phyloP scores from a whole-genome alignment of 768 basidiomycete species.

The Cubamyces sp. region DNA sequence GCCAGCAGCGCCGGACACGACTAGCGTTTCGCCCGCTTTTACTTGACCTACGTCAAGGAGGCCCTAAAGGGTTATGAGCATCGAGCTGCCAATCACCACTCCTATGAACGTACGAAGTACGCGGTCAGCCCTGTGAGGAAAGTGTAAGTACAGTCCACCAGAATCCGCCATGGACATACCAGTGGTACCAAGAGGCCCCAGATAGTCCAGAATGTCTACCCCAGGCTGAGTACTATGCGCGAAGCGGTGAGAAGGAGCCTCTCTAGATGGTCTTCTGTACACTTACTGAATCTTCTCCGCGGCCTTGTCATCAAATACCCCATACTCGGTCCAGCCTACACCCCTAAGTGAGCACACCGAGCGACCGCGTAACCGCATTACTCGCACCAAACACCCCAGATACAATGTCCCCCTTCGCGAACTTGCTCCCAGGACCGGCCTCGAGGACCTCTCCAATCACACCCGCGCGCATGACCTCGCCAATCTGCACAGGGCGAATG shows the following conservation, averaged over 20 bases:
- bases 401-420: conserved; percentile 73
- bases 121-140: conserved; percentile 74
- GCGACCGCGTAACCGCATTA: background rate
- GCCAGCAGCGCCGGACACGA: conserved; percentile 91
- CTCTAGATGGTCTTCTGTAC: too few species aligned
- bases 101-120: conserved; percentile 67
- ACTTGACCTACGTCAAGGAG: conserved; percentile 79
- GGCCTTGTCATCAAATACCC: conserved; percentile 56
- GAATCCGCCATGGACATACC: conserved; percentile 48
- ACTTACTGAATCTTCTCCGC: conserved; percentile 61
- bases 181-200: conserved; percentile 76
- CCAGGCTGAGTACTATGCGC: conserved; percentile 58
- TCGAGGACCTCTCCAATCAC: conserved; percentile 70
- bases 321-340: conserved; percentile 80
- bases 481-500: conserved; percentile 56
- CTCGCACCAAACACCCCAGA: conserved; percentile 59
- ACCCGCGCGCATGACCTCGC: conserved; percentile 69
- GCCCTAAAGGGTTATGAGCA: conserved; percentile 52
- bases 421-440: conserved; percentile 54
- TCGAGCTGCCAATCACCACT: background rate
- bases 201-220: conserved; percentile 69
- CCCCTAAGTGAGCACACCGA: too few species aligned
- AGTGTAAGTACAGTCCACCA: background rate
- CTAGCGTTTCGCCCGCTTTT: conserved; percentile 82
- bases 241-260: too few species aligned